Evolutionary conservation across 1,284 basidiomycete genomes (phyloP).

Genomic region (Marasmius oreades): DNA sequence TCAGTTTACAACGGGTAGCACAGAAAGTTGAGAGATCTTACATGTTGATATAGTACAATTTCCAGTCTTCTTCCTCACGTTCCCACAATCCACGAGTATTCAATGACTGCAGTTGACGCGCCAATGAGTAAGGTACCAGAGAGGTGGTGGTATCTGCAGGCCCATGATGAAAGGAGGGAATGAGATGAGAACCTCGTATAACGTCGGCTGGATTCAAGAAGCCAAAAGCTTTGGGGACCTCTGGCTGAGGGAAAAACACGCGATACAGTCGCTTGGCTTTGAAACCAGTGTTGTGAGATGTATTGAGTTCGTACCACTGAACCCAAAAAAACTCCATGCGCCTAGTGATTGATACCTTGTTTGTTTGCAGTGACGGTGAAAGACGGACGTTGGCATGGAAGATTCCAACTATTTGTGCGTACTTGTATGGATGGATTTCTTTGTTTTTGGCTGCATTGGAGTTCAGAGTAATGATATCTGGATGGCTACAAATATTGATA

Average conservation of each 20-base stretch:
- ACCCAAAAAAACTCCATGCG: slow-evolving; percentile 26
- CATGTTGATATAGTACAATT: background rate
- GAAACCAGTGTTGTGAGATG: too few relatives aligned
- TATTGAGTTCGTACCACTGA: too few relatives aligned
- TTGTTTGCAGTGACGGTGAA: slow-evolving; percentile 15
- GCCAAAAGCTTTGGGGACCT: slow-evolving; percentile 30
- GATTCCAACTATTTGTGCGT: too few relatives aligned
- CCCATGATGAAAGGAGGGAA: slow-evolving; percentile 30
- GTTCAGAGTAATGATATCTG: too few relatives aligned
- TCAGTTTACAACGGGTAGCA: too few relatives aligned
- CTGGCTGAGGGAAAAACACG: slow-evolving; percentile 28
- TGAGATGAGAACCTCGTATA: slow-evolving; percentile 31
- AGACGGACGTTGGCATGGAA: too few relatives aligned
- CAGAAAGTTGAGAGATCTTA: too few relatives aligned
- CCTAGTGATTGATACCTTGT: slow-evolving; percentile 16
- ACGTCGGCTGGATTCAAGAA: slow-evolving; percentile 37
- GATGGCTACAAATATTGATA: too few relatives aligned
- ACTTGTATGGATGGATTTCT: too few relatives aligned
- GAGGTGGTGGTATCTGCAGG: background rate
- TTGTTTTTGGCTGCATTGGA: too few relatives aligned
- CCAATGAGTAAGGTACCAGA: background rate
- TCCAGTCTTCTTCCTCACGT: background rate
- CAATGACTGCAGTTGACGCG: background rate
- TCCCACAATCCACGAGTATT: too few relatives aligned
- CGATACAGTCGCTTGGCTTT: too few relatives aligned